These are phyloP conservation scores for Thraustochytrium striatum DNA, from an alignment of 352 stramenopile genomes.

Conservation along the genomic window DNA sequence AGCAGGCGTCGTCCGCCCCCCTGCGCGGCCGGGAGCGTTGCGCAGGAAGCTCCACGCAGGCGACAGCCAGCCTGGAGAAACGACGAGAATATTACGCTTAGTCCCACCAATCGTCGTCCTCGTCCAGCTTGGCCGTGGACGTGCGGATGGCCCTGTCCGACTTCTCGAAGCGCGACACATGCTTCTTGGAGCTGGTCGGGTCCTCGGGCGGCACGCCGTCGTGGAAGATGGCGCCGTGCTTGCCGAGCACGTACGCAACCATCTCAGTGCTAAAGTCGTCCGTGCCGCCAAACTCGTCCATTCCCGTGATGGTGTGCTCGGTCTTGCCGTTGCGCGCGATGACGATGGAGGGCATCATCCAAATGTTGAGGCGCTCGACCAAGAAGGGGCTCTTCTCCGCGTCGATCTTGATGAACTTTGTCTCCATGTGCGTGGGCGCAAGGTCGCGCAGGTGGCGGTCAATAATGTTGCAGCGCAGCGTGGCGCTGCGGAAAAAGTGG, in stretches of 20 bases:
- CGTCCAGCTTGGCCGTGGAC: conserved; percentile 35
- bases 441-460: conserved; percentile 84
- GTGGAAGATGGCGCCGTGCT: conserved; percentile 89
- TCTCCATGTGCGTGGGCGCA: conserved; percentile 84
- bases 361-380: conserved; percentile 88
- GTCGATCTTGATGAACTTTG: conserved; percentile 90
- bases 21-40: too few species aligned
- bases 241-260: conserved; percentile 80
- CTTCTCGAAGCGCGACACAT: conserved; percentile 40
- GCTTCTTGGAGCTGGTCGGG: conserved; percentile 36
- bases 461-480: conserved; percentile 84
- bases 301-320: conserved; percentile 87
- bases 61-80: too few species aligned
- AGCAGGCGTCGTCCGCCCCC: too few species aligned
- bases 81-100: too few species aligned
- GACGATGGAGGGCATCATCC: conserved; percentile 91
- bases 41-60: too few species aligned
- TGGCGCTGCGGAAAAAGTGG: conserved; percentile 91
- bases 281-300: conserved; percentile 87
- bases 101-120: conserved; percentile 46
- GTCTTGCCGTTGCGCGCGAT: conserved; percentile 91
- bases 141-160: conserved; percentile 19
- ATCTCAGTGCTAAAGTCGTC: conserved; percentile 87
- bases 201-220: conserved; percentile 73
- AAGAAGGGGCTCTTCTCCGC: conserved; percentile 92